Percentiles rank a stretch among this genome's conserved stretches.
These are phyloP conservation scores for Bryum argenteum DNA, from an alignment of 225 moss, liverwort and hornwort species.

Conservation along the genomic window DNA sequence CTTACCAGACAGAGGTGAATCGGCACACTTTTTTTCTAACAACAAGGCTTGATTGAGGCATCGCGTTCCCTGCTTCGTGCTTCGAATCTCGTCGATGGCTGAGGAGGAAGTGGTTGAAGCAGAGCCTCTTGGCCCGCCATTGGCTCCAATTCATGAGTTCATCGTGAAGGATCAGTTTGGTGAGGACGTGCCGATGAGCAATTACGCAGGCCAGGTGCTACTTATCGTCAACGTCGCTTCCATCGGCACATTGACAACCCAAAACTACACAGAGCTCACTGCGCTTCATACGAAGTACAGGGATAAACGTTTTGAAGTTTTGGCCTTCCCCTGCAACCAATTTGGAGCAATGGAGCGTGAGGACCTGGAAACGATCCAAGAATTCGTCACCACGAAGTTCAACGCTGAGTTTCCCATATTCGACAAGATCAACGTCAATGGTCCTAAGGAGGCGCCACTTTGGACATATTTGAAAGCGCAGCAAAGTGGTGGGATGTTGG, in stretches of 20 bases:
- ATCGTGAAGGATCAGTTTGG: slow-evolving; percentile 65
- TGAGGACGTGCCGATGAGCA: slow-evolving; percentile 57
- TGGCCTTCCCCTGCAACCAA: slow-evolving; percentile 93
- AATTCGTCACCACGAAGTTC: slow-evolving; percentile 63
- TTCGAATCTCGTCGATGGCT: neutral
- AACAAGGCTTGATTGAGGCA: neutral
- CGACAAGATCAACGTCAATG: slow-evolving; percentile 80
- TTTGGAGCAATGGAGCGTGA: slow-evolving; percentile 86
- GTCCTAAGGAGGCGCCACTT: slow-evolving; percentile 61
- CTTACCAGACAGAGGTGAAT: neutral
- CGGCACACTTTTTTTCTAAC: neutral
- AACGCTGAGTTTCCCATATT: slow-evolving; percentile 81
- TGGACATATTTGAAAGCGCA: slow-evolving; percentile 72
- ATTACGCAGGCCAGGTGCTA: slow-evolving; percentile 76
- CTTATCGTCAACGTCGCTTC: slow-evolving; percentile 93
- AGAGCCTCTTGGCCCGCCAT: neutral
- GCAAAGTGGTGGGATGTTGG: slow-evolving; percentile 64
- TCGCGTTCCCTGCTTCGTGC: too few relatives aligned
- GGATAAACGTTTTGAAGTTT: slow-evolving; percentile 59
- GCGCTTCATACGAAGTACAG: slow-evolving; percentile 52
- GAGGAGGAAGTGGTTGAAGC: neutral
- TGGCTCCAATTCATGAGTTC: slow-evolving; percentile 33
- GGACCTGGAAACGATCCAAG: slow-evolving; percentile 59
- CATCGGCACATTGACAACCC: slow-evolving; percentile 62
- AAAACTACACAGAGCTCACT: slow-evolving; percentile 73